phyloP scores from a whole-genome alignment of 23 red algal species.

The Cyanidioschyzon merolae region DNA sequence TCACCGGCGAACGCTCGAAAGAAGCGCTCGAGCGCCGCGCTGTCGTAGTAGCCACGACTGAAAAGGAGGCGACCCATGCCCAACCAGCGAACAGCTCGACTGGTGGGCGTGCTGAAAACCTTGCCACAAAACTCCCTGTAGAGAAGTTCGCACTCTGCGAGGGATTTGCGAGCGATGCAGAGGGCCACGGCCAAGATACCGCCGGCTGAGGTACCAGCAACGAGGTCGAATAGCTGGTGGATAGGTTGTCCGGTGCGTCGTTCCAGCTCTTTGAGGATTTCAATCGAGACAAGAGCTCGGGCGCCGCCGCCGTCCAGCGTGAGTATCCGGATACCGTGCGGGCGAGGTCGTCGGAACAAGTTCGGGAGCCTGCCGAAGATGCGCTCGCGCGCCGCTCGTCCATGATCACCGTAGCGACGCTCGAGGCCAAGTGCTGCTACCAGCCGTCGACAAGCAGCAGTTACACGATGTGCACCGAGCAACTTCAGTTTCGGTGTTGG shows the following conservation, averaged over 20 bases:
- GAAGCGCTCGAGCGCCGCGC: slow-evolving; percentile 17
- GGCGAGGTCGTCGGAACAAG: neutral
- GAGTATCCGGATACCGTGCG: slow-evolving; percentile 25
- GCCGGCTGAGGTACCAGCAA: slow-evolving; percentile 31
- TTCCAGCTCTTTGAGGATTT: slow-evolving; percentile 28
- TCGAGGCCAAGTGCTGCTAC: neutral
- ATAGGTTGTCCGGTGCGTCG: slow-evolving; percentile 20
- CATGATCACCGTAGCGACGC: neutral
- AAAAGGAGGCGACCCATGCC: slow-evolving; percentile 21
- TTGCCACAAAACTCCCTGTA: slow-evolving; percentile 20
- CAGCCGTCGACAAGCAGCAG: neutral
- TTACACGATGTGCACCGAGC: neutral
- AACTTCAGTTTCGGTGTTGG: neutral
- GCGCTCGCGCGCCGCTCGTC: neutral
- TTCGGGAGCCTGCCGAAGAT: neutral
- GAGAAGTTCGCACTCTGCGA: slow-evolving; percentile 29
- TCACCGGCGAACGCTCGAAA: slow-evolving; percentile 11
- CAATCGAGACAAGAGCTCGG: slow-evolving; percentile 26
- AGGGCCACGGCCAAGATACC: slow-evolving; percentile 30
- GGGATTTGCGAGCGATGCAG: slow-evolving; percentile 20
- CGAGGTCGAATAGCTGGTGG: slow-evolving; percentile 34
- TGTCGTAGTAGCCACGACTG: slow-evolving; percentile 35
- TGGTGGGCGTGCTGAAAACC: slow-evolving; percentile 22
- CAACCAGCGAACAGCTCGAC: slow-evolving; percentile 14
- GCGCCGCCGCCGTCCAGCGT: slow-evolving; percentile 40